These are phyloP conservation scores for Saccharum hybrid DNA, from an alignment of 202 grass and related monocot species.

Conservation along the genomic window DNA sequence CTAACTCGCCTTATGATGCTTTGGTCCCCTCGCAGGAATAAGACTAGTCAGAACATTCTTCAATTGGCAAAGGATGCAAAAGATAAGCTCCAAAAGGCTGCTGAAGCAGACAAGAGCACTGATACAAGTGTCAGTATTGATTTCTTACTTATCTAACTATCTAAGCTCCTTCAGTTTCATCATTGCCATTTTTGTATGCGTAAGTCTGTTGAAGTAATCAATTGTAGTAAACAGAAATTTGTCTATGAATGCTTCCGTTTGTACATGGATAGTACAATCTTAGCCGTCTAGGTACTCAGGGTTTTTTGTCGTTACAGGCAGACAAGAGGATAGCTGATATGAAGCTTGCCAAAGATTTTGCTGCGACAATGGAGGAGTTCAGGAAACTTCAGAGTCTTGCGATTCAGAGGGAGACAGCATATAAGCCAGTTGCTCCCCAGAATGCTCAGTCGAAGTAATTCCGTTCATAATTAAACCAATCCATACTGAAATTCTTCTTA, in stretches of 20 bases:
- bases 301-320: slow-evolving; percentile 47
- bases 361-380: slow-evolving; percentile 77
- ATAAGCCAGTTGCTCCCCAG: slow-evolving; percentile 60
- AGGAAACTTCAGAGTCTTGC: slow-evolving; percentile 76
- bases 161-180: slow-evolving; percentile 4
- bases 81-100: slow-evolving; percentile 70
- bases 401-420: slow-evolving; percentile 76
- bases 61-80: slow-evolving; percentile 81
- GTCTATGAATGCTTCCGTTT: background rate
- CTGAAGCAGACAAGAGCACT: slow-evolving; percentile 63
- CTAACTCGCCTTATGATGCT: background rate
- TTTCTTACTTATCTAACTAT: background rate
- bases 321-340: slow-evolving; percentile 79
- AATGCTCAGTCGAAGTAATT: slow-evolving; percentile 61
- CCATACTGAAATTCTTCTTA: slow-evolving; percentile 13
- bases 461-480: background rate
- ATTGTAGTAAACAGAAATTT: background rate
- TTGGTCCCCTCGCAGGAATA: slow-evolving; percentile 62
- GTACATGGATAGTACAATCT: background rate
- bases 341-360: slow-evolving; percentile 94
- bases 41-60: slow-evolving; percentile 70
- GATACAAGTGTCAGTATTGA: slow-evolving; percentile 69
- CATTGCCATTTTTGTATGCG: background rate
- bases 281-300: background rate
- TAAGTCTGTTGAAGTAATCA: background rate